Evolutionary conservation across 2,329 filamentous ascomycete species (phyloP).

Genomic region (Fusarium nisikadoi): DNA sequence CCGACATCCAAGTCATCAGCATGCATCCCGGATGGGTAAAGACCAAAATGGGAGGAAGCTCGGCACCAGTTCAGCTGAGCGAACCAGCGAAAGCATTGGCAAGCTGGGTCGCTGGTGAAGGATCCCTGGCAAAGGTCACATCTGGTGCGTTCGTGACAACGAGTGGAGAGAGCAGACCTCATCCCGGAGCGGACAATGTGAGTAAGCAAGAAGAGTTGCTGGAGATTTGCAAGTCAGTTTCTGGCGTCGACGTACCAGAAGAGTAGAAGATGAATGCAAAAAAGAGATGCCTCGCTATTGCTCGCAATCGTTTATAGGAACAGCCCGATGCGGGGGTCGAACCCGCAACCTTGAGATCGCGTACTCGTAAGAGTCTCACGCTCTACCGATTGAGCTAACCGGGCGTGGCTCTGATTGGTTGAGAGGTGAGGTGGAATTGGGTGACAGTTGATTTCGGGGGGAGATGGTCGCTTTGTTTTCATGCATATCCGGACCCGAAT

Average conservation of each 20-base stretch:
- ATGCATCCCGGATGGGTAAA: conserved; percentile 38
- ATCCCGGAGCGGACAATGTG: conserved; percentile 22
- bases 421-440: fast-evolving
- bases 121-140: neutral
- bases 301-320: conserved; percentile 34
- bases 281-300: conserved; percentile 15
- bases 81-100: conserved; percentile 25
- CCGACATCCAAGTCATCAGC: conserved; percentile 27
- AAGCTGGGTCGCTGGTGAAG: conserved; percentile 25
- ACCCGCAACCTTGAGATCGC: conserved; percentile 66
- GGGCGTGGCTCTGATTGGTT: conserved; percentile 46
- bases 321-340: conserved; percentile 59
- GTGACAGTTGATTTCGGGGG: neutral
- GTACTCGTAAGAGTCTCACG: conserved; percentile 70
- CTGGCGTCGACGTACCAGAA: conserved; percentile 1
- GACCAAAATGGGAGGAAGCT: conserved; percentile 35
- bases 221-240: conserved; percentile 14
- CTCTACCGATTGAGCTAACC: conserved; percentile 62
- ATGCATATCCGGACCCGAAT: no score
- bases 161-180: conserved; percentile 8
- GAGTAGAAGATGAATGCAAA: neutral
- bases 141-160: conserved; percentile 31
- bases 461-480: fast-evolving
- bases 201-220: conserved; percentile 33
- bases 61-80: conserved; percentile 13